Evolutionary conservation across 441 rosid species (phyloP).

Genomic region (Lepidium campestre): DNA sequence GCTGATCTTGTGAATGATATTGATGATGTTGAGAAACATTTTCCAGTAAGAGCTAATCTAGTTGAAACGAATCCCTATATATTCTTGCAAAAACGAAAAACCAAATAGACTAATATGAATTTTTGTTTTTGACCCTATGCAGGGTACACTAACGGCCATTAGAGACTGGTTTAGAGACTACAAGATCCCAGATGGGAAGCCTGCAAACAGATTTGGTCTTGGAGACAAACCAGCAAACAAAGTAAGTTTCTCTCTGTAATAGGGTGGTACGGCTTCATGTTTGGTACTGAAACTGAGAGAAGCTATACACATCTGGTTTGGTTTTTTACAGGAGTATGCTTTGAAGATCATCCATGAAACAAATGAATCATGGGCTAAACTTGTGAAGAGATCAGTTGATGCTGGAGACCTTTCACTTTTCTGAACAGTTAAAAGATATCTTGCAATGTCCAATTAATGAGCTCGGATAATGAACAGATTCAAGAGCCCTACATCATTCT

Average conservation of each 20-base stretch:
- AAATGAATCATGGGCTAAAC: conserved; percentile 84
- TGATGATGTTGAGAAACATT: conserved; percentile 83
- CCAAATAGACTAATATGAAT: neutral
- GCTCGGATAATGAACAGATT: neutral
- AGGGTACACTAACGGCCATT: conserved; percentile 87
- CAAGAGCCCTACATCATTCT: conserved; percentile 8
- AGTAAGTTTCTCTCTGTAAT: conserved; percentile 31
- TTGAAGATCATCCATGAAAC: conserved; percentile 78
- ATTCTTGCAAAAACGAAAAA: neutral
- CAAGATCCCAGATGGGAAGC: conserved; percentile 95
- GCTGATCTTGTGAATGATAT: conserved; percentile 84
- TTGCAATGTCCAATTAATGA: neutral
- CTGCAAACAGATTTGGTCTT: conserved; percentile 93
- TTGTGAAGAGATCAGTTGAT: conserved; percentile 68
- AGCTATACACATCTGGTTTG: neutral
- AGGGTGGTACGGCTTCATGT: neutral
- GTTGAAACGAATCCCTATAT: conserved; percentile 12
- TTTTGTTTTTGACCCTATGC: neutral
- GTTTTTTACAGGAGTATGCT: conserved; percentile 63
- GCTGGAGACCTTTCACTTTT: conserved; percentile 69
- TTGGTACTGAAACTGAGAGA: neutral
- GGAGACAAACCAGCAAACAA: conserved; percentile 88
- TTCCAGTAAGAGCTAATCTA: conserved; percentile 46
- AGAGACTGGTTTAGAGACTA: conserved; percentile 96
- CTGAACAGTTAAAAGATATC: conserved; percentile 2